Percentiles rank a stretch among this genome's conserved stretches.
Evolutionary conservation across 116 monocot genomes (phyloP).

Genomic region (Zostera marina): DNA sequence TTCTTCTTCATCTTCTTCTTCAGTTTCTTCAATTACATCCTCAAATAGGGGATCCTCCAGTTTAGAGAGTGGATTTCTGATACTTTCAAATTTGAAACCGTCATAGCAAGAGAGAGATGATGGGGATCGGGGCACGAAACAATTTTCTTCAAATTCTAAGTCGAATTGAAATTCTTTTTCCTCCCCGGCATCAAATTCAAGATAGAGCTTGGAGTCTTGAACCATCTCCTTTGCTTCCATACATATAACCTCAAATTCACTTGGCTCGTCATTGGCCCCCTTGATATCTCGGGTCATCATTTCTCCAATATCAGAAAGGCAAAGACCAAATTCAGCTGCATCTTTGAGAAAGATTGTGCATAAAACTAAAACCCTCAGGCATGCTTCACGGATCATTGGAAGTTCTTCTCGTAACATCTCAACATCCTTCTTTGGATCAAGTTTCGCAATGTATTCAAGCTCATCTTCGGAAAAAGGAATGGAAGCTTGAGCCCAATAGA

Average conservation of each 20-base stretch:
- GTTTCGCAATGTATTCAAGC: slow-evolving; percentile 65
- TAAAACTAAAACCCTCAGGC: slow-evolving; percentile 57
- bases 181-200: slow-evolving; percentile 13
- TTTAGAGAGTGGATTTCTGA: slow-evolving; percentile 43
- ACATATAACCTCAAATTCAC: slow-evolving; percentile 77
- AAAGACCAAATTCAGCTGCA: slow-evolving; percentile 71
- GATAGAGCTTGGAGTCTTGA: slow-evolving; percentile 28
- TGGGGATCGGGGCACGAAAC: slow-evolving; percentile 12
- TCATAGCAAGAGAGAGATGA: slow-evolving; percentile 9
- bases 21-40: slow-evolving; percentile 29
- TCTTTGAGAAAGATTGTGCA: slow-evolving; percentile 75
- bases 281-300: slow-evolving; percentile 87
- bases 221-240: slow-evolving; percentile 59
- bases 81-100: slow-evolving; percentile 15
- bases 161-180: slow-evolving; percentile 50
- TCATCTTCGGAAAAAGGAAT: slow-evolving; percentile 89
- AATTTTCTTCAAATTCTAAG: slow-evolving; percentile 43
- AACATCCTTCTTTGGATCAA: slow-evolving; percentile 55
- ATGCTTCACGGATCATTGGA: slow-evolving; percentile 77
- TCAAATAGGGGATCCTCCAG: slow-evolving; percentile 45
- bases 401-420: slow-evolving; percentile 54
- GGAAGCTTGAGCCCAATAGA: slow-evolving; percentile 88
- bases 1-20: slow-evolving; percentile 10
- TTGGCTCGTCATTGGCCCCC: slow-evolving; percentile 64
- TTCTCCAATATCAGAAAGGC: slow-evolving; percentile 78